Percentiles rank a stretch among this genome's conserved stretches.
phyloP scores from a whole-genome alignment of 192 early-diverging fungal species.

The Linnemannia schmuckeri region DNA sequence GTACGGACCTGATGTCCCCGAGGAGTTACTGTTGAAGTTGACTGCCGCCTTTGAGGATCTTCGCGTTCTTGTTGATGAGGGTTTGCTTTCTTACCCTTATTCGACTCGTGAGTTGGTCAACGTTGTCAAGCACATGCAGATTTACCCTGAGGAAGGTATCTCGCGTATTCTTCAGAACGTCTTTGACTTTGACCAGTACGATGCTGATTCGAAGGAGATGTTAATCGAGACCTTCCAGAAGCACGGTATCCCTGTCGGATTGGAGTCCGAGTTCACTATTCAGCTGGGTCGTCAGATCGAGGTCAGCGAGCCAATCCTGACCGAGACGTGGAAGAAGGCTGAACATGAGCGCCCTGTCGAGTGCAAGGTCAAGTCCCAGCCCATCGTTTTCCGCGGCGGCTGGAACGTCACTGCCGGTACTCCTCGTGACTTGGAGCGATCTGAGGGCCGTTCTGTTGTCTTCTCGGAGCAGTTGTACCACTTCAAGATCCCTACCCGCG shows the following conservation, averaged over 20 bases:
- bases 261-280: slow-evolving; percentile 77
- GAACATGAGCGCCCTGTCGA: slow-evolving; percentile 8
- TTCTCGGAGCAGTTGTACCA: slow-evolving; percentile 80
- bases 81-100: slow-evolving; percentile 84
- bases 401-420: slow-evolving; percentile 66
- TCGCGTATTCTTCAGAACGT: slow-evolving; percentile 81
- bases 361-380: slow-evolving; percentile 34
- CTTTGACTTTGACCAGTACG: slow-evolving; percentile 87
- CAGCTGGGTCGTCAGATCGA: slow-evolving; percentile 65
- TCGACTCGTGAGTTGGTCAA: slow-evolving; percentile 86
- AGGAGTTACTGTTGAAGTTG: slow-evolving; percentile 72
- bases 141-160: slow-evolving; percentile 79
- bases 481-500: slow-evolving; percentile 75
- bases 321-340: slow-evolving; percentile 69
- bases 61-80: slow-evolving; percentile 78
- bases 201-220: slow-evolving; percentile 74
- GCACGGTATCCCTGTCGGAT: slow-evolving; percentile 78
- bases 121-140: slow-evolving; percentile 81
- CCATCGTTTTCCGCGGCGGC: slow-evolving; percentile 57
- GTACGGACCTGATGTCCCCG: slow-evolving; percentile 80
- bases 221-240: slow-evolving; percentile 79
- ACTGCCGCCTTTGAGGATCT: slow-evolving; percentile 81
- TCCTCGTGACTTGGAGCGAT: slow-evolving; percentile 67
- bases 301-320: slow-evolving; percentile 63
- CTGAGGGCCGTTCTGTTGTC: slow-evolving; percentile 65